Percentiles rank a stretch among this genome's conserved stretches.
phyloP scores from a whole-genome alignment of 2,329 filamentous ascomycete genomes.

The Ascochyta pisi region DNA sequence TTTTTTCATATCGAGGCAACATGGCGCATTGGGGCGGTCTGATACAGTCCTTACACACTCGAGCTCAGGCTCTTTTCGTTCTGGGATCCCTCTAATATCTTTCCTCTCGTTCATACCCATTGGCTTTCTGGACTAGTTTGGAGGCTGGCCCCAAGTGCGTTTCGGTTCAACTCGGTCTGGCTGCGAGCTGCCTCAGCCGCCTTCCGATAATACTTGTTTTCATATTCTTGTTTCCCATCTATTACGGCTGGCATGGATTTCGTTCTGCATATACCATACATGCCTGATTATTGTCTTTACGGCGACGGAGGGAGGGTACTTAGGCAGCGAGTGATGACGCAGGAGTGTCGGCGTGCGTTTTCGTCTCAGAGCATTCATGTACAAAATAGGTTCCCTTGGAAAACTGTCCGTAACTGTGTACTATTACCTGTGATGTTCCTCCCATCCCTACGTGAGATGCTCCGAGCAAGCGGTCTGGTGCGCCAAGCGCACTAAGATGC shows the following conservation, averaged over 20 bases:
- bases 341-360: conserved; percentile 23
- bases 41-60: conserved; percentile 43
- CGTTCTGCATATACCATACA: conserved; percentile 48
- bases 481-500: neutral
- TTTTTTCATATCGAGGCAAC: conserved; percentile 36
- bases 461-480: conserved; percentile 2
- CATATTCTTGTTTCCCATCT: conserved; percentile 25
- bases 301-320: conserved; percentile 26
- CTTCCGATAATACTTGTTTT: conserved; percentile 38
- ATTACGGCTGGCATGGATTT: conserved; percentile 29
- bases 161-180: conserved; percentile 36
- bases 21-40: conserved; percentile 46
- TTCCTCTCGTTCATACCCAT: conserved; percentile 48
- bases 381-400: conserved; percentile 26
- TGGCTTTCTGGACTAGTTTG: conserved; percentile 42
- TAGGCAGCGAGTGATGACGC: conserved; percentile 31
- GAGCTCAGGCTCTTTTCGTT: conserved; percentile 44
- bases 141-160: conserved; percentile 49
- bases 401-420: neutral
- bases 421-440: neutral
- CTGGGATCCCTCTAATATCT: conserved; percentile 46
- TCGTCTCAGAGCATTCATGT: conserved; percentile 33
- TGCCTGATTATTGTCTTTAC: conserved; percentile 38
- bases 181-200: conserved; percentile 28
- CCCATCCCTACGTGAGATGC: neutral